Base-by-base conservation (phyloP, 2,329 filamentous ascomycete genomes). In the Leptographium galeiforme region DNA sequence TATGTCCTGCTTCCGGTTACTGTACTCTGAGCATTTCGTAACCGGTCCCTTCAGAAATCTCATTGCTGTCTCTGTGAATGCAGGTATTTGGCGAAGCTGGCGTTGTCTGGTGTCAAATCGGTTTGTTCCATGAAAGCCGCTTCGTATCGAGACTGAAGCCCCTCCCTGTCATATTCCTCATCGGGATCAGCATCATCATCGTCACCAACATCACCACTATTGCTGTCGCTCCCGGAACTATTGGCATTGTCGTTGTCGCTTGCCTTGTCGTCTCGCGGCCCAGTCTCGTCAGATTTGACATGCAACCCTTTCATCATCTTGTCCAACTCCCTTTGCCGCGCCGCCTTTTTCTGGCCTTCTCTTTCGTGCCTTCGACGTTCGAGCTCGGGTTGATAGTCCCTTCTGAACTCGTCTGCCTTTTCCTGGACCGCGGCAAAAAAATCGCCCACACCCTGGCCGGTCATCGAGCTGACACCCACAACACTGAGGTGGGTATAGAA, bases 401-500 rank as follows among this genome's bases (percentile, higher is more conserved):
- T 75, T 63, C 88, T 78, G 63, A 97, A 98, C 66, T 98, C 94
- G 51, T 84, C 77, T 30, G 84, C 82, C 73, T 98, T 98, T 57
- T 85, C 82, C 59, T 85, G 76, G 1, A 98, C 90, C 0, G 91
- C 89, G 44, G 82, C 79, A 66, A 98, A 97, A 69, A 98, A 98
- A 30, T 95, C 89, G 55, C 94, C 86, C 36, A 98, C 81, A 4
- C 93, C 94, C 0, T 87, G 84, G 25, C 93, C 93, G 0, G 91
- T 88, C 80, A 95, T 91, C 8, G 89, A 87, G 60, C 88, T 95
- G 13, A 98, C 94, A 0, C 85, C 89, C 0, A 98, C 91, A 10
- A 98, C 87, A 63, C 82, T 94, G 38, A 98, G 73, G 64, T 97
- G 89, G 41, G 88, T 84, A 68, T 98, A 98, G 64, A 98, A 98